Conservation (phyloP, 2,329 filamentous ascomycete genomes). For the Penicillium frequentans region DNA sequence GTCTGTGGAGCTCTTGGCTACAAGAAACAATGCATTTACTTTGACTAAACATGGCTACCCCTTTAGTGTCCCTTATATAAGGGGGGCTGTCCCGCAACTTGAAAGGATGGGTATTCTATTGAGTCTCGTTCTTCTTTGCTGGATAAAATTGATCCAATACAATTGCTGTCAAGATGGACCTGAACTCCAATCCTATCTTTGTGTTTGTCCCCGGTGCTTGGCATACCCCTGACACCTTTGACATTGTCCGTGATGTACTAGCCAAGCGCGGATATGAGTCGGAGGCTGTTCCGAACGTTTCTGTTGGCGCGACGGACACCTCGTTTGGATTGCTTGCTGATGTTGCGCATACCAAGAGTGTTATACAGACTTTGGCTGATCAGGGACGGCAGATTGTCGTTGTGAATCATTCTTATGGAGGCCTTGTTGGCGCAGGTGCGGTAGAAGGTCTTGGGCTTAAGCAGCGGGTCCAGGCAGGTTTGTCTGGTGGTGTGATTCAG, state of each 20-base stretch:
- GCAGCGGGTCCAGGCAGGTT: constrained; percentile 20
- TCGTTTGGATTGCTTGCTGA: constrained; percentile 35
- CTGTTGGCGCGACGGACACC: constrained; percentile 23
- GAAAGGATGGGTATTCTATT: no score
- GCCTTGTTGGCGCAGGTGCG: constrained; percentile 26
- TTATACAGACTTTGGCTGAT: constrained; percentile 27
- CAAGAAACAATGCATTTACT: no score
- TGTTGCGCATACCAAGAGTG: constrained; percentile 28
- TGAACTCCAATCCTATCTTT: constrained; percentile 19
- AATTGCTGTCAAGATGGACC: no score
- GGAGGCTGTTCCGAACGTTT: constrained; percentile 26
- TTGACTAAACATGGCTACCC: no score
- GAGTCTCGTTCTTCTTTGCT: no score
- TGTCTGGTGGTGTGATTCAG: constrained; percentile 30
- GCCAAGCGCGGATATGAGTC: constrained; percentile 29
- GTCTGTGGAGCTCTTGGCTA: no score
- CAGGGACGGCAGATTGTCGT: constrained; percentile 25
- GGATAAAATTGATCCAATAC: no score
- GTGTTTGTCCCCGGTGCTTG: constrained; percentile 44
- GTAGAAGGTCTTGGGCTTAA: constrained; percentile 26
- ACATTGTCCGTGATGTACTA: constrained; percentile 29
- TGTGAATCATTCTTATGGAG: constrained; percentile 32
- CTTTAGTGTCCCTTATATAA: no score
- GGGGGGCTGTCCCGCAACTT: no score
- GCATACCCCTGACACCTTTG: constrained; percentile 36